Conservation (phyloP, 78 protist genomes). For the Dictyostelium intermedium region DNA sequence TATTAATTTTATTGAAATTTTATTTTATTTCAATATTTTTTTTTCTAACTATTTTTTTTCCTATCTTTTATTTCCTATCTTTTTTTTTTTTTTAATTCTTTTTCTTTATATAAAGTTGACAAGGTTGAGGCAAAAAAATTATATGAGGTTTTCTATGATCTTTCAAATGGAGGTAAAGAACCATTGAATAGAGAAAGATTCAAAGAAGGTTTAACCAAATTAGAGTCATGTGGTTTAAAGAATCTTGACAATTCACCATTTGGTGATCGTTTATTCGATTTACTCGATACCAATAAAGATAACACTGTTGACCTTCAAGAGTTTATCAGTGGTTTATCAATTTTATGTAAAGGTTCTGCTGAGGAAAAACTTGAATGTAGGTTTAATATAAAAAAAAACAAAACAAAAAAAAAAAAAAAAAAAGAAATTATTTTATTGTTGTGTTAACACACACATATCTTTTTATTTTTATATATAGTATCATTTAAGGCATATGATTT, state of each 20-base stretch:
- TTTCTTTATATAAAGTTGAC: conserved; percentile 20
- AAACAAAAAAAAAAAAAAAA: too few relatives aligned
- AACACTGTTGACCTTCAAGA: conserved; percentile 80
- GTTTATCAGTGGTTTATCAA: conserved; percentile 80
- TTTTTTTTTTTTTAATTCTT: neutral
- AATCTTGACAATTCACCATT: conserved; percentile 81
- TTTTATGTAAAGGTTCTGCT: conserved; percentile 79
- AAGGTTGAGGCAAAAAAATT: conserved; percentile 75
- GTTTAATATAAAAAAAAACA: too few relatives aligned
- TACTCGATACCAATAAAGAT: conserved; percentile 69
- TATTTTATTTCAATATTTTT: too few relatives aligned
- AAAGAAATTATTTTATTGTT: neutral
- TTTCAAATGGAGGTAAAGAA: conserved; percentile 64
- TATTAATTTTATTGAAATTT: too few relatives aligned
- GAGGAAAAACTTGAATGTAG: conserved; percentile 80
- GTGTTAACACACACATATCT: neutral
- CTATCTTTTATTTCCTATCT: neutral
- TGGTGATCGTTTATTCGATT: conserved; percentile 78
- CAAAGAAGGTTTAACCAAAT: conserved; percentile 57
- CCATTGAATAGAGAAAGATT: conserved; percentile 67
- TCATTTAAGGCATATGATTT: conserved; percentile 92
- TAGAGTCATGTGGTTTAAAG: conserved; percentile 76
- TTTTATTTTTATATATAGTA: conserved; percentile 21
- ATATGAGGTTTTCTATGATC: conserved; percentile 65
- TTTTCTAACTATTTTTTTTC: neutral